These are phyloP conservation scores for Pyricularia grisea DNA, from an alignment of 2,329 filamentous ascomycete species.

Conservation along the genomic window DNA sequence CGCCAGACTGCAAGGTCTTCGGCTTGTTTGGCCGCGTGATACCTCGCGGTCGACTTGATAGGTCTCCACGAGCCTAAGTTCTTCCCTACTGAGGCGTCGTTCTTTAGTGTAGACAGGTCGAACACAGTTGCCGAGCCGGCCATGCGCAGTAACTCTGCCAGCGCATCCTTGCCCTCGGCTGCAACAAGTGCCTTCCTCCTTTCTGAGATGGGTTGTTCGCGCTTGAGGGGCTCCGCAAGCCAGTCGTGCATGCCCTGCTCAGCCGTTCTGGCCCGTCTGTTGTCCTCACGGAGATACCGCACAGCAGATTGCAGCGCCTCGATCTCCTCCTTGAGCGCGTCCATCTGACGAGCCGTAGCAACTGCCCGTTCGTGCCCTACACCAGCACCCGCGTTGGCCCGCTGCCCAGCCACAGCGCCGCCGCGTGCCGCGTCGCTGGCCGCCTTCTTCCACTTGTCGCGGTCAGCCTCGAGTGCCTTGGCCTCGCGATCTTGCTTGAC, in stretches of 20 bases:
- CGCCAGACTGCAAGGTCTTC: slow-evolving; percentile 58
- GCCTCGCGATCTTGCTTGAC: slow-evolving; percentile 60
- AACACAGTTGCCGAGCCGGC: slow-evolving; percentile 46
- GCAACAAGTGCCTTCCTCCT: slow-evolving; percentile 41
- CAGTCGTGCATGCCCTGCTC: slow-evolving; percentile 51
- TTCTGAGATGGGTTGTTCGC: slow-evolving; percentile 28
- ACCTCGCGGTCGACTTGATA: slow-evolving; percentile 52
- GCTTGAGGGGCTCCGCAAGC: slow-evolving; percentile 51
- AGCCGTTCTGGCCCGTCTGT: slow-evolving; percentile 47
- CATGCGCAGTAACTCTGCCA: slow-evolving; percentile 56
- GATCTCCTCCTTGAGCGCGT: slow-evolving; percentile 61
- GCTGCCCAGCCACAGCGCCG: slow-evolving; percentile 32
- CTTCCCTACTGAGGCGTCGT: slow-evolving; percentile 34
- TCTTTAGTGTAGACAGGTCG: slow-evolving; percentile 35
- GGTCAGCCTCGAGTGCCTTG: slow-evolving; percentile 53
- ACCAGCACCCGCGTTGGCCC: slow-evolving; percentile 13
- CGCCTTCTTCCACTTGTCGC: slow-evolving; percentile 63
- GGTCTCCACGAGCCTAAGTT: slow-evolving; percentile 49
- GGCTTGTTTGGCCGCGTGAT: slow-evolving; percentile 53
- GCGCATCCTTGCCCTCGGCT: slow-evolving; percentile 53
- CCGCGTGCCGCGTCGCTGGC: slow-evolving; percentile 52
- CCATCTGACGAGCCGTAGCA: slow-evolving; percentile 63
- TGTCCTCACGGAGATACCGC: slow-evolving; percentile 59
- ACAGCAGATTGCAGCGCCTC: slow-evolving; percentile 54
- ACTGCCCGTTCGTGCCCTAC: slow-evolving; percentile 55